Percentiles rank a stretch among this genome's conserved stretches.
Evolutionary conservation across 805 yeast species (phyloP).

Genomic region (Spathaspora arborariae): DNA sequence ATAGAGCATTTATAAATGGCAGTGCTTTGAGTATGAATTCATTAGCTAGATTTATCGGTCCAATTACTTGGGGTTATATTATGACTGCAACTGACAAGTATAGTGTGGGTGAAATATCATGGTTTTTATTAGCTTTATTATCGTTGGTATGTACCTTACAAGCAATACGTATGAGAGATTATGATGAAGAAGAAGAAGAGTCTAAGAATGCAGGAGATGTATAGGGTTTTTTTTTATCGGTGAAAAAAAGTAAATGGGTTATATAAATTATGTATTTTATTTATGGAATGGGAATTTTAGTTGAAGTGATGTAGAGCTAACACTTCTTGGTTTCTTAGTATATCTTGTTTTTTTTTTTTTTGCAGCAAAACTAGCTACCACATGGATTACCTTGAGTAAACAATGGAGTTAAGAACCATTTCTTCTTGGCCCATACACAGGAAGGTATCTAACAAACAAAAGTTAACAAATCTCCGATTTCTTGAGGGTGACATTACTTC

Average conservation of each 20-base stretch:
- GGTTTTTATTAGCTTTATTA: constrained; percentile 28
- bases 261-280: not conserved
- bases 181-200: constrained; percentile 24
- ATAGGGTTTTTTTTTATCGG: not conserved
- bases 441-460: too few species aligned
- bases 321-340: too few species aligned
- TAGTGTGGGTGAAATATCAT: constrained; percentile 24
- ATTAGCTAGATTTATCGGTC: constrained; percentile 55
- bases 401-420: not conserved
- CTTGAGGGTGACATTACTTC: too few species aligned
- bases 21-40: constrained; percentile 51
- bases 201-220: constrained; percentile 8
- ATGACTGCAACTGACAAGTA: constrained; percentile 26
- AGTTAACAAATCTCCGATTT: too few species aligned
- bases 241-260: not conserved
- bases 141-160: constrained; percentile 17
- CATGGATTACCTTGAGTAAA: not conserved
- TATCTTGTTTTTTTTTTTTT: too few species aligned
- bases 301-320: too few species aligned
- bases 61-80: constrained; percentile 50
- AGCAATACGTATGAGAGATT: constrained; percentile 21
- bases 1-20: constrained; percentile 59
- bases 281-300: not conserved
- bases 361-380: not conserved
- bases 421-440: not conserved